Evolutionary conservation across 352 stramenopile species (phyloP).

Genomic region (Phytophthora agathidicida): DNA sequence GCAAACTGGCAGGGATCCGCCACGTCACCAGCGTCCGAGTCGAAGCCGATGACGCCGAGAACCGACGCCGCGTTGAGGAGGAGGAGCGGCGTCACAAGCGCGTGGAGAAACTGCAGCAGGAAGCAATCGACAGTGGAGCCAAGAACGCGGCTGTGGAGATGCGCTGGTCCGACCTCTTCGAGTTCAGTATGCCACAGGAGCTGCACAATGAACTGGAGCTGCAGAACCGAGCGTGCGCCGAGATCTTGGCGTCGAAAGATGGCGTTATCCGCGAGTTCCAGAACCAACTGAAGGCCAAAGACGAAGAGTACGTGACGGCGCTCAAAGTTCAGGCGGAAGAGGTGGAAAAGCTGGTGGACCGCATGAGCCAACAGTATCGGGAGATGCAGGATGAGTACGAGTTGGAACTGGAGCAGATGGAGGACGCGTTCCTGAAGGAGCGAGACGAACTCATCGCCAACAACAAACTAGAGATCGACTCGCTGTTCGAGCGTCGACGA

Average conservation of each 20-base stretch:
- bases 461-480: constrained; percentile 93
- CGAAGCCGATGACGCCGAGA: constrained; percentile 89
- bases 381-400: constrained; percentile 95
- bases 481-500: constrained; percentile 90
- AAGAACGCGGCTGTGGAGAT: constrained; percentile 95
- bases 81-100: constrained; percentile 88
- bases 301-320: constrained; percentile 94
- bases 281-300: constrained; percentile 92
- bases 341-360: constrained; percentile 87
- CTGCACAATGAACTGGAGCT: constrained; percentile 89
- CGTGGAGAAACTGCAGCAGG: constrained; percentile 90
- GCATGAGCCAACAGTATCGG: constrained; percentile 93
- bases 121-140: constrained; percentile 88
- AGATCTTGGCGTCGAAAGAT: constrained; percentile 93
- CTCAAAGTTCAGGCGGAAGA: constrained; percentile 92
- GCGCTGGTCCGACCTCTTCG: constrained; percentile 90
- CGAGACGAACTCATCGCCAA: constrained; percentile 87
- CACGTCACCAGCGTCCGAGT: constrained; percentile 93
- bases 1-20: constrained; percentile 84
- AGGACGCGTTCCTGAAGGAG: constrained; percentile 94
- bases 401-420: constrained; percentile 92
- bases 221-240: constrained; percentile 87
- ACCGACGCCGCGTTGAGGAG: constrained; percentile 89
- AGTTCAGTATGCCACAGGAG: constrained; percentile 94
- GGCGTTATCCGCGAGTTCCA: constrained; percentile 91